Evolutionary conservation across 495 filamentous ascomycete species (phyloP).

Genomic region (Astrothelium subdiscretum): DNA sequence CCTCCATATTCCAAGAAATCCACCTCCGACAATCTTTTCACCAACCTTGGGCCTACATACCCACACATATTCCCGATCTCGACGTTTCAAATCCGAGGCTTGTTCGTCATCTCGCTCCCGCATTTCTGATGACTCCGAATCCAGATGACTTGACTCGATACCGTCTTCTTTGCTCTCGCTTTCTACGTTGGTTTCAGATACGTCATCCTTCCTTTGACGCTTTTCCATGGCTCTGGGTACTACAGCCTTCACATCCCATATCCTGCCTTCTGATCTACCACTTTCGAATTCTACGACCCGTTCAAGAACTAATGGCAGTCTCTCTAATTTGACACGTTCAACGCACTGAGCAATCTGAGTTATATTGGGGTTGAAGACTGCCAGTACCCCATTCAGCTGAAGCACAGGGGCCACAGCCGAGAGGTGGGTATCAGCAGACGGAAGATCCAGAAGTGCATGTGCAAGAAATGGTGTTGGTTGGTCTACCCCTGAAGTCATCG

Average conservation of each 20-base stretch:
- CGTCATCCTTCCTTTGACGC: slow-evolving; percentile 7
- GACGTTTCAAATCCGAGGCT: slow-evolving; percentile 9
- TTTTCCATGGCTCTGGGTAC: slow-evolving; percentile 22
- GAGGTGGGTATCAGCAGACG: slow-evolving; percentile 47
- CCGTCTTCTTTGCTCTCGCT: not conserved
- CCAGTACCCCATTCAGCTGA: slow-evolving; percentile 46
- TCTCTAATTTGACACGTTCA: slow-evolving; percentile 37
- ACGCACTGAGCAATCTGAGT: slow-evolving; percentile 60
- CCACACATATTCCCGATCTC: slow-evolving; percentile 36
- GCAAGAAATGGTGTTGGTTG: slow-evolving; percentile 45
- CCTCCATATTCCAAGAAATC: slow-evolving; percentile 60
- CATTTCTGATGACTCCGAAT: not conserved
- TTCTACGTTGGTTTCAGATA: not conserved
- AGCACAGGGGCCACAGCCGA: slow-evolving; percentile 45
- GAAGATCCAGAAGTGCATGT: slow-evolving; percentile 60
- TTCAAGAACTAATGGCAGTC: slow-evolving; percentile 47
- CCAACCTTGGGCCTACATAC: slow-evolving; percentile 63
- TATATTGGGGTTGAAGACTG: slow-evolving; percentile 63
- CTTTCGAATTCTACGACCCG: slow-evolving; percentile 50
- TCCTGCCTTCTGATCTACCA: slow-evolving; percentile 42
- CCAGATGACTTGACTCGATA: not conserved
- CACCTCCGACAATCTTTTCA: slow-evolving; percentile 49
- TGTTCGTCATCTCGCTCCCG: slow-evolving; percentile 15
- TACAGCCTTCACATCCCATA: slow-evolving; percentile 56
- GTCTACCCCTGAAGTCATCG: not conserved